phyloP scores from a whole-genome alignment of 2,329 filamentous ascomycete species.

The Sarocladium strictum region DNA sequence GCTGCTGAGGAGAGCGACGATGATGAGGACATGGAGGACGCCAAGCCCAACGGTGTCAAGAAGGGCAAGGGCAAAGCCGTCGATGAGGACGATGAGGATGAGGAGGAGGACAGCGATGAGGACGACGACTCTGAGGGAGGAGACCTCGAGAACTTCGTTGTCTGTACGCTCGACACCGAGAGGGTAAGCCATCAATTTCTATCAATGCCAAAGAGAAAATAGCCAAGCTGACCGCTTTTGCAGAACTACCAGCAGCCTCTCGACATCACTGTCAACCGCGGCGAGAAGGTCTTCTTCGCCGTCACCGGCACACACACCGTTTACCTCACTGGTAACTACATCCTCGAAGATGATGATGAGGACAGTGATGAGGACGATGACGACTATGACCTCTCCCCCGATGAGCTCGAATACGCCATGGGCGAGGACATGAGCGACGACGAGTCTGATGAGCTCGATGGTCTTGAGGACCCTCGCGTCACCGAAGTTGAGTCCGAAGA shows the following conservation, averaged over 20 bases:
- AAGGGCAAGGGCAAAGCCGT: conserved; percentile 67
- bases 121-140: conserved; percentile 57
- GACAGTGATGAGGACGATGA: conserved; percentile 61
- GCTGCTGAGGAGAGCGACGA: conserved; percentile 58
- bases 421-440: conserved; percentile 68
- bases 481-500: conserved; percentile 78
- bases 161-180: conserved; percentile 92
- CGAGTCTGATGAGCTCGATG: conserved; percentile 72
- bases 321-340: conserved; percentile 93
- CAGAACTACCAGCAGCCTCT: conserved; percentile 94
- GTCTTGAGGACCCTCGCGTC: conserved; percentile 72
- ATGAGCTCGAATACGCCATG: conserved; percentile 69
- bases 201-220: background rate
- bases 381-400: conserved; percentile 76
- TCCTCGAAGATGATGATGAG: conserved; percentile 64
- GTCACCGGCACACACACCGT: conserved; percentile 85
- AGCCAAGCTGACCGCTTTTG: background rate
- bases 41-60: conserved; percentile 53
- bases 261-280: conserved; percentile 84
- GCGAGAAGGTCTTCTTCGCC: conserved; percentile 88
- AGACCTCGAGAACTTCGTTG: conserved; percentile 80
- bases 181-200: conserved; percentile 55
- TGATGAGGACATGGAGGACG: conserved; percentile 60
- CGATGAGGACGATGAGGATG: conserved; percentile 51
- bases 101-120: conserved; percentile 45